Evolutionary conservation across 768 basidiomycete species (phyloP).

Genomic region (Tulasnella sp.): DNA sequence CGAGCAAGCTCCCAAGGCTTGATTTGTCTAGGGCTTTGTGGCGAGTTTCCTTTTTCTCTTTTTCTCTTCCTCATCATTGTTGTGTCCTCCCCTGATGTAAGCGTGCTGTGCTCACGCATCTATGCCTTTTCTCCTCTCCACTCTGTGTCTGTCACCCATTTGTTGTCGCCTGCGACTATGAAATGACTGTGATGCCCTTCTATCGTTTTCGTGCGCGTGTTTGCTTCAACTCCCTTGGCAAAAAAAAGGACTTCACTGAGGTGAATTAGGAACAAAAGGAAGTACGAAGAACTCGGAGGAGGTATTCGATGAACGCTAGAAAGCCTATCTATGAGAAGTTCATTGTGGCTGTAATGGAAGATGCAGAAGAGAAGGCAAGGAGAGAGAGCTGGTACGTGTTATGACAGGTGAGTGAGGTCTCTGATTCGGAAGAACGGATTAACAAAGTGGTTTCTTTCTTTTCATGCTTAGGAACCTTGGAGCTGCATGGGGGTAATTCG

Average conservation of each 20-base stretch:
- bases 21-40: neutral
- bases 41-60: neutral
- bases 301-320: neutral
- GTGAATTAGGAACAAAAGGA: neutral
- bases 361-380: too few species aligned
- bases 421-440: neutral
- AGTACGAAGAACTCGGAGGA: neutral
- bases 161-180: neutral
- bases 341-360: neutral
- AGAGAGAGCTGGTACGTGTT: neutral
- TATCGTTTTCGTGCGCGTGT: neutral
- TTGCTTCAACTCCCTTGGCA: neutral
- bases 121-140: neutral
- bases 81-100: neutral
- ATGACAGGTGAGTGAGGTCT: neutral
- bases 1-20: constrained; percentile 2
- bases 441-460: neutral
- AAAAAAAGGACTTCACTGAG: neutral
- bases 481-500: too few species aligned
- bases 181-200: neutral
- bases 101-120: constrained; percentile 1
- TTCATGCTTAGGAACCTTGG: too few species aligned
- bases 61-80: neutral
- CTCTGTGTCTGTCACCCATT: neutral
- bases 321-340: neutral